Evolutionary conservation across 805 yeast species (phyloP), one percentile per base, ranked within the genome.

Genomic region (Candida parachauliodes): DNA sequence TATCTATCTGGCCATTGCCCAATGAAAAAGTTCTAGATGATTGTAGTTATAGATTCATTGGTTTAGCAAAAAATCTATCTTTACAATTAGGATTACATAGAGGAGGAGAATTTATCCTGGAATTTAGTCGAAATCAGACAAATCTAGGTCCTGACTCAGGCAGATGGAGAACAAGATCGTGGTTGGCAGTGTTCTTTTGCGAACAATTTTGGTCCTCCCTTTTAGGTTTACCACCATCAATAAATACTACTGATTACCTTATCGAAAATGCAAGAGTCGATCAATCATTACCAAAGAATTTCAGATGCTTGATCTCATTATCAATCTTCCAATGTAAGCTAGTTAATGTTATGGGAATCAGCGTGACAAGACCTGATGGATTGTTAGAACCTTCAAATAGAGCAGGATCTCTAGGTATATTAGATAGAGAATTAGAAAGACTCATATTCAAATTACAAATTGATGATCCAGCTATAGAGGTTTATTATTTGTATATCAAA

Each of bases 181-280:
- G 97, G 97, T 64, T 88, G 20, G 88, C 91, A 2, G 83, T 86
- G 3, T 89, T 84, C 57, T 83, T 88, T 52, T 73, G 87, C 32
- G 96, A 88, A 54, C 94, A 88, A 49, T 83, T 88, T 52, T 86
- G 96, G 93, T 82, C 95, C 3, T 83, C 94, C 9, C 77, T 81
- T 25, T 60, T 88, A 31, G 97, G 97, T 0, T 63, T 89, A 35
- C 97, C 97, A 1, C 89, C 96, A 1, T 79, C 88, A 3, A 74
- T 86, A 48, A 86, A 81, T 41, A 82, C 89, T 0, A 68, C 73
- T 2, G 97, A 89, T 57, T 86, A 81, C 54, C 63, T 88, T 28
- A 65, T 89, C 23, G 95, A 88, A 49, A 78, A 75, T 50, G 94
- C 95, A 0, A 68, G 89, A 42, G 61, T 80, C 28, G 93, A 85